These are phyloP conservation scores for Stenogyne calaminthoides DNA, from an alignment of 305 asterid genomes.

Conservation along the genomic window DNA sequence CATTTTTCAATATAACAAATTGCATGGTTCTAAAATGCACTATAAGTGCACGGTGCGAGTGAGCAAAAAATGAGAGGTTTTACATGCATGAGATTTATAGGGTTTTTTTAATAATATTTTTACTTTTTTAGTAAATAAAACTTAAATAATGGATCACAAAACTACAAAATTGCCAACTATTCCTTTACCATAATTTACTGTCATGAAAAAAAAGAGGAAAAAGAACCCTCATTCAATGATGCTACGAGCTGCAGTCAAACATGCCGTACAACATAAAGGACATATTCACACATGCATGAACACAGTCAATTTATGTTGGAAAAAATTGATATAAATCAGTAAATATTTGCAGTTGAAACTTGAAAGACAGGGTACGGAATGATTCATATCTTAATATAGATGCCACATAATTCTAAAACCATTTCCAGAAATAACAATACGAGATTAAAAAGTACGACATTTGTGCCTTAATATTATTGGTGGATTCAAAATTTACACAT, in stretches of 20 bases:
- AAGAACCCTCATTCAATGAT: neutral
- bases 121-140: neutral
- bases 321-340: neutral
- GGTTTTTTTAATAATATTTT: neutral
- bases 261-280: neutral
- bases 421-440: neutral
- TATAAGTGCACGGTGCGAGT: no score
- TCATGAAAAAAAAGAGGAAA: neutral
- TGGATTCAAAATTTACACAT: neutral
- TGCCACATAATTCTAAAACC: neutral
- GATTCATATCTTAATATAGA: neutral
- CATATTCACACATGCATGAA: constrained; percentile 14
- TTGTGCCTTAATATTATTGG: neutral
- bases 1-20: no score
- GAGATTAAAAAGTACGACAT: neutral
- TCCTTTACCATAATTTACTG: neutral
- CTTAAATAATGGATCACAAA: neutral
- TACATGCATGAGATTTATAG: neutral
- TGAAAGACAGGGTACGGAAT: neutral
- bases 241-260: constrained; percentile 20
- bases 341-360: neutral
- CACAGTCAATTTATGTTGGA: constrained; percentile 14
- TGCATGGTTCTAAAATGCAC: no score
- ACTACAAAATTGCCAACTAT: neutral
- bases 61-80: neutral